Evolutionary conservation across 345 rosid species (phyloP), one percentile per base, ranked within the genome.

Genomic region (Aquilaria malaccensis): DNA sequence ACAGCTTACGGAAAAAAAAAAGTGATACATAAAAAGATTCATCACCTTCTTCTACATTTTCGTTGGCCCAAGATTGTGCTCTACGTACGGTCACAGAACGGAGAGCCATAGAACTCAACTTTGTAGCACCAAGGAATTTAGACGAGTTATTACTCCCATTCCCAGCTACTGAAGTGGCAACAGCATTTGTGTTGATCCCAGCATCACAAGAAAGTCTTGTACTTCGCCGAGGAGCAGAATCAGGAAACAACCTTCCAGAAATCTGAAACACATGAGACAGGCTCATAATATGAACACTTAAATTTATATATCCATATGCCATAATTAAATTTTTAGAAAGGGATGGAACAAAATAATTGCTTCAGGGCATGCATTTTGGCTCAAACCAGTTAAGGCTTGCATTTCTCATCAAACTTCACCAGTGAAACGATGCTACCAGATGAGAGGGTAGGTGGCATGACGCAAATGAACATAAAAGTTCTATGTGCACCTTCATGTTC

Each of bases 181-280:
- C 80, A 52, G 82, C 33, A 66, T 81, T 86, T 52, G 78, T 67
- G 72, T 79, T 80, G 49, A 75, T 76, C 54, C 83, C 87, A 68
- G 83, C 70, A 74, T 91, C 98, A 49, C 77, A 83, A 72, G 91
- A 81, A 52, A 90, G 91, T 69, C 96, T 86, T 15, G 87, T 80
- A 77, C 91, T 85, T 73, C 96, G 75, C 52, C 96, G 83, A 51
- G 96, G 89, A 68, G 91, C 93, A 77, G 96, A 89, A 84, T 94
- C 99, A 66, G 96, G 80, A 77, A 94, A 94, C 66, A 94, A 72
- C 75, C 99, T 86, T 70, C 99, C 99, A 59, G 99, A 94, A 60
- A 94, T 91, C 99, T 91, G 74, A 69, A 76, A 69, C 7, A 47
- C 52, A 74, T 33, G 14, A 71, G 30, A 54, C 55, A 61, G 50